These are phyloP conservation scores for Nigrospora sphaerica DNA, from an alignment of 2,329 filamentous ascomycete species.

Conservation along the genomic window DNA sequence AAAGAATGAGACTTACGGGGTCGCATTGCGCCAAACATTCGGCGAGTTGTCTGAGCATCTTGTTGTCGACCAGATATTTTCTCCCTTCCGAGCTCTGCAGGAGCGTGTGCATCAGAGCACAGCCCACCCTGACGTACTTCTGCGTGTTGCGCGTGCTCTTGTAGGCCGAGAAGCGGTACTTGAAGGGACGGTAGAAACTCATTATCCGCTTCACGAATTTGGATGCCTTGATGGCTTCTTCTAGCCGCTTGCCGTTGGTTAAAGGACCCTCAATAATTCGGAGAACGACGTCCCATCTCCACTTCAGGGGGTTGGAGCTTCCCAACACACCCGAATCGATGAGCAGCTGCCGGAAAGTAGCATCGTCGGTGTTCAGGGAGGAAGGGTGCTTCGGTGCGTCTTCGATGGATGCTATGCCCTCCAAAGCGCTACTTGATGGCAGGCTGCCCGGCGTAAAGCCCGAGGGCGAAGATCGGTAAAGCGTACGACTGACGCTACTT, in stretches of 20 bases:
- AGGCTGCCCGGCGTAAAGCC: constrained; percentile 28
- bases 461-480: constrained; percentile 69
- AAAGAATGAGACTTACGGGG: constrained; percentile 47
- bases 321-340: constrained; percentile 80
- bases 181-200: constrained; percentile 95
- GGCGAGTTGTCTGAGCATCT: constrained; percentile 85
- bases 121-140: constrained; percentile 86
- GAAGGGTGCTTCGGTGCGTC: constrained; percentile 47
- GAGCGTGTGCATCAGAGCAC: constrained; percentile 78
- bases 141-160: constrained; percentile 89
- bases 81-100: constrained; percentile 80
- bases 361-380: constrained; percentile 49
- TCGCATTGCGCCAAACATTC: constrained; percentile 96
- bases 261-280: constrained; percentile 89
- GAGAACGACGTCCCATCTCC: constrained; percentile 94
- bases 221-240: constrained; percentile 88
- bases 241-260: constrained; percentile 81
- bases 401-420: constrained; percentile 43
- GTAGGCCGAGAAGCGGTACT: constrained; percentile 86
- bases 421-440: constrained; percentile 35
- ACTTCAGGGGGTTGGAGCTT: constrained; percentile 87
- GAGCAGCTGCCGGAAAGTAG: constrained; percentile 56
- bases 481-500: constrained; percentile 88
- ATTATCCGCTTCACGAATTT: constrained; percentile 95
- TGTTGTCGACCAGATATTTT: constrained; percentile 83